phyloP scores from a whole-genome alignment of 306 rosid genomes.

The Quercus rubra region DNA sequence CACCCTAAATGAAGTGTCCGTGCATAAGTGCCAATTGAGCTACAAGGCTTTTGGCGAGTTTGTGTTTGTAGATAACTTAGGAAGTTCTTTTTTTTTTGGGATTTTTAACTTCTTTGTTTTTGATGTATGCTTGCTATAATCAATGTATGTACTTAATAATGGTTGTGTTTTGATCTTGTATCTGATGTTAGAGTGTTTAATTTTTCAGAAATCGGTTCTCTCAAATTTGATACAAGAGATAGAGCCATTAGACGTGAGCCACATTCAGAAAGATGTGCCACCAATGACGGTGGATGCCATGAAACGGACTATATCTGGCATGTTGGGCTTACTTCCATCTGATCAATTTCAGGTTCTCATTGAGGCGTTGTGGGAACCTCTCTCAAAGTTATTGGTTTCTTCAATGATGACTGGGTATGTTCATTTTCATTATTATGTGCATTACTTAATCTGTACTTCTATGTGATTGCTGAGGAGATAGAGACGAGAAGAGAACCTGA shows the following conservation, averaged over 20 bases:
- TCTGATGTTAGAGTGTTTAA: conserved; percentile 11
- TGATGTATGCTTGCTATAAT: neutral
- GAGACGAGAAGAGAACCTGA: neutral
- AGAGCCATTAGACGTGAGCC: conserved; percentile 84
- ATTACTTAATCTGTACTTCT: neutral
- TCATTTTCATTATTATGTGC: neutral
- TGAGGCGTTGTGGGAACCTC: conserved; percentile 92
- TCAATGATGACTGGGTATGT: conserved; percentile 95
- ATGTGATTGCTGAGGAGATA: neutral
- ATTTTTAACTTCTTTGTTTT: neutral
- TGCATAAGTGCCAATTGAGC: no score
- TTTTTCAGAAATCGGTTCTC: conserved; percentile 63
- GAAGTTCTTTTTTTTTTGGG: neutral
- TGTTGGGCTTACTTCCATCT: conserved; percentile 94
- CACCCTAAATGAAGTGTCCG: no score
- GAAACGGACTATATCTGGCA: conserved; percentile 93
- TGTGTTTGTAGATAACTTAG: neutral
- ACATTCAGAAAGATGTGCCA: conserved; percentile 85
- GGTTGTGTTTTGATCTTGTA: neutral
- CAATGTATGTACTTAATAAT: conserved; percentile 1
- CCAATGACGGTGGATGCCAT: conserved; percentile 85
- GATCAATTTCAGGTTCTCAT: conserved; percentile 79
- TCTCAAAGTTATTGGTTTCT: conserved; percentile 83
- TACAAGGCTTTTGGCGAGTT: no score
- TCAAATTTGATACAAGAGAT: conserved; percentile 79